phyloP scores from a whole-genome alignment of 2,329 filamentous ascomycete species.

The Calonectria pteridis region DNA sequence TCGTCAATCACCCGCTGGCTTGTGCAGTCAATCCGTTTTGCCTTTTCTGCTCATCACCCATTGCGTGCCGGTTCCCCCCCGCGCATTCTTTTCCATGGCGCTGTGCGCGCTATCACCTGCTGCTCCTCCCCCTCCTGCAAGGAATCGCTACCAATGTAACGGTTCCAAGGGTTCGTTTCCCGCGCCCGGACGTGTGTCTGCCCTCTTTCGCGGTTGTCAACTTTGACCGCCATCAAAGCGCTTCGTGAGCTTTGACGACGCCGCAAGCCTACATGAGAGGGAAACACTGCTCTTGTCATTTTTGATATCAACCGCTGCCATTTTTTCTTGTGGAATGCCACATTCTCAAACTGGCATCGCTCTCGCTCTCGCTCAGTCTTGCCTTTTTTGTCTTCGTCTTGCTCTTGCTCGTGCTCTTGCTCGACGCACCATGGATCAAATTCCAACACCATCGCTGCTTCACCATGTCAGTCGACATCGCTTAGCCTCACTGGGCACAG shows the following conservation, averaged over 20 bases:
- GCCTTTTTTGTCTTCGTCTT: neutral
- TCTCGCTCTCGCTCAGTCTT: neutral
- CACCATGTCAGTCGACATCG: neutral
- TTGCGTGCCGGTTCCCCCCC: neutral
- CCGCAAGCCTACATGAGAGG: neutral
- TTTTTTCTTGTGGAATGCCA: neutral
- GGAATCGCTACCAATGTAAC: neutral
- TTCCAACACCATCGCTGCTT: constrained; percentile 3
- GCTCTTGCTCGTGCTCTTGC: neutral
- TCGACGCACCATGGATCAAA: neutral
- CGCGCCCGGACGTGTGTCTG: neutral
- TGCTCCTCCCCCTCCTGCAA: neutral
- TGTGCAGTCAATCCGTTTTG: neutral
- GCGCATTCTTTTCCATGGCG: neutral
- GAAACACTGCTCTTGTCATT: neutral
- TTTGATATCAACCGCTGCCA: neutral
- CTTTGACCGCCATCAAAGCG: neutral
- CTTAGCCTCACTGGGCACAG: neutral
- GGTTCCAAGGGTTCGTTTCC: neutral
- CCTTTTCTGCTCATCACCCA: neutral
- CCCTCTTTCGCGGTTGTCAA: neutral
- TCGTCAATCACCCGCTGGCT: neutral
- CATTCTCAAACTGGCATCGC: neutral
- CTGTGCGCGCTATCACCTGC: neutral
- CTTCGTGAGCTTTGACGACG: neutral